Evolutionary conservation across 2,329 filamentous ascomycete species (phyloP).

Genomic region (Apiospora rasikravindrae): DNA sequence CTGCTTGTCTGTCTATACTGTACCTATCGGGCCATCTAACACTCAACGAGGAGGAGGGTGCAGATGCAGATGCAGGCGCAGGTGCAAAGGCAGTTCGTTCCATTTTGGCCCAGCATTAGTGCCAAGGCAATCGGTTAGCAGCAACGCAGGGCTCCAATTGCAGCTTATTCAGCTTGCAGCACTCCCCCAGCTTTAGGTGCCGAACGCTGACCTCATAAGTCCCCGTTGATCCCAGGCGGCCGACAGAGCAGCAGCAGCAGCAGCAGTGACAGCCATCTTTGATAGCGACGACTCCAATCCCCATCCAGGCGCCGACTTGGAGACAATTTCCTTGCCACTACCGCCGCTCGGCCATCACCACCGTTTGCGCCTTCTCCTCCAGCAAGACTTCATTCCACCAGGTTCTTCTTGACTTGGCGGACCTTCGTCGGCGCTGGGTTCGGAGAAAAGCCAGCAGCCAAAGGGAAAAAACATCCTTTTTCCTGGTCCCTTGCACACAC

Average conservation of each 20-base stretch:
- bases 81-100: neutral
- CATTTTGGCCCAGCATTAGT: conserved; percentile 8
- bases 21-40: neutral
- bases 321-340: neutral
- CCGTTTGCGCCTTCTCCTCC: neutral
- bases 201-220: conserved; percentile 16
- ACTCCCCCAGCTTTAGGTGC: neutral
- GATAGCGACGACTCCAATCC: neutral
- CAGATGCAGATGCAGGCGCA: neutral
- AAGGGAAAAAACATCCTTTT: conserved; percentile 7
- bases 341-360: neutral
- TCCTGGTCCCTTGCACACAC: neutral
- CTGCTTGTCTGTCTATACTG: neutral
- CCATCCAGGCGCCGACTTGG: neutral
- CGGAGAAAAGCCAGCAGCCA: conserved; percentile 3
- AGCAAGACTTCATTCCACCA: neutral
- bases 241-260: neutral
- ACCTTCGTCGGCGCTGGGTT: conserved; percentile 2
- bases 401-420: neutral
- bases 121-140: conserved; percentile 3
- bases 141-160: conserved; percentile 4
- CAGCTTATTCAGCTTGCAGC: conserved; percentile 17
- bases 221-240: neutral
- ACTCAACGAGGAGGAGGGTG: neutral
- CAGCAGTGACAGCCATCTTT: neutral